These are phyloP conservation scores for Euphorbia lathyris DNA, from an alignment of 345 rosid species.

Conservation along the genomic window DNA sequence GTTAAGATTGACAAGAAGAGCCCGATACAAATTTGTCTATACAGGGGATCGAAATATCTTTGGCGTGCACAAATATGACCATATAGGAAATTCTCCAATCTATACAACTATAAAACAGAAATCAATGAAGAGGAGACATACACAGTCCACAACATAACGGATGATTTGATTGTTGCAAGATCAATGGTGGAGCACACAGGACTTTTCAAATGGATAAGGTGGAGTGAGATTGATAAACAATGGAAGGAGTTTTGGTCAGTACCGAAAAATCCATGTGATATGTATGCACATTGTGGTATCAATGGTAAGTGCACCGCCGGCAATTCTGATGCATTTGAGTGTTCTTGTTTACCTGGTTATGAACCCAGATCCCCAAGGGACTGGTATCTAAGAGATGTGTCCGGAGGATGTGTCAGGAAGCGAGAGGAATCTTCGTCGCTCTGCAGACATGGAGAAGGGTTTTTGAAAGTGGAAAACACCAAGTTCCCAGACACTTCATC, in stretches of 20 bases:
- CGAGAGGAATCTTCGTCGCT: not conserved
- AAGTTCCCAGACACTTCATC: constrained; percentile 14
- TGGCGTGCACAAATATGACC: not conserved
- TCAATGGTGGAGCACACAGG: not conserved
- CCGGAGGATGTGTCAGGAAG: constrained; percentile 21
- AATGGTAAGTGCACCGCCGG: not conserved
- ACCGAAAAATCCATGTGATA: constrained; percentile 3
- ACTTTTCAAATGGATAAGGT: not conserved
- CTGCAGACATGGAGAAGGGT: constrained; percentile 15
- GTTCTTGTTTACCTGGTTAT: constrained; percentile 22
- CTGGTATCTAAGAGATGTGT: constrained; percentile 12
- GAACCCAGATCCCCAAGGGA: constrained; percentile 4
- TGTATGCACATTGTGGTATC: not conserved
- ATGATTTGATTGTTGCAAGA: not conserved
- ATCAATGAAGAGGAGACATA: not conserved
- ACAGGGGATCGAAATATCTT: not conserved
- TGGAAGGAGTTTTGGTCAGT: constrained; percentile 7
- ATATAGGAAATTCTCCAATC: not conserved
- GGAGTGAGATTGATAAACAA: not conserved
- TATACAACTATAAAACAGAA: not conserved
- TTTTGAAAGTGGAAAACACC: not conserved
- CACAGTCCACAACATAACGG: not conserved
- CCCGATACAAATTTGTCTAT: not conserved
- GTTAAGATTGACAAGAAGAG: not conserved
- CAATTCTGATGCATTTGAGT: not conserved